A percentile compares a stretch with the other conserved stretches of the same genome.
These are phyloP conservation scores for Fusarium keratoplasticum DNA, from an alignment of 2,329 filamentous ascomycete genomes.

Conservation along the genomic window DNA sequence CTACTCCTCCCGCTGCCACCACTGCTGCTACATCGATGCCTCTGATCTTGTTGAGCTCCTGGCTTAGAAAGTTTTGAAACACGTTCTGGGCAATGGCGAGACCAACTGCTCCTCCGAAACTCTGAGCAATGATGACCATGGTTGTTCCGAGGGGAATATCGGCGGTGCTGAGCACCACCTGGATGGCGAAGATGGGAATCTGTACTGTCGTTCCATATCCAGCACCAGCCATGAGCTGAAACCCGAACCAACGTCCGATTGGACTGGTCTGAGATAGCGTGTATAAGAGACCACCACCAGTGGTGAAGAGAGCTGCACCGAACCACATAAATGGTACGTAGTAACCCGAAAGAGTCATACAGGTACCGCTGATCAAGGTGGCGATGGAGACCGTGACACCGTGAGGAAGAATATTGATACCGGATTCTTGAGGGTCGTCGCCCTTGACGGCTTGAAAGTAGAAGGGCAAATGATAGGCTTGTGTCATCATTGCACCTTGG, in stretches of 20 bases:
- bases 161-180: conserved; percentile 53
- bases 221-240: conserved; percentile 56
- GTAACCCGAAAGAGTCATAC: conserved; percentile 26
- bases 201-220: conserved; percentile 58
- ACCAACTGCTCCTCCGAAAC: conserved; percentile 53
- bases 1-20: conserved; percentile 24
- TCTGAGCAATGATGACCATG: conserved; percentile 57
- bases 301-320: conserved; percentile 27
- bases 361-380: conserved; percentile 21
- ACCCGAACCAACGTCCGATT: conserved; percentile 56
- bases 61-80: conserved; percentile 27
- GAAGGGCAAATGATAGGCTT: conserved; percentile 32
- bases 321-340: conserved; percentile 40
- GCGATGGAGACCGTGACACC: conserved; percentile 27
- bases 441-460: conserved; percentile 44
- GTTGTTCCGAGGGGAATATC: conserved; percentile 59
- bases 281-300: conserved; percentile 24
- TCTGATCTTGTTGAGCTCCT: conserved; percentile 9
- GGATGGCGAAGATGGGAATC: conserved; percentile 55
- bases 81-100: conserved; percentile 37
- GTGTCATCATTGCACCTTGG: conserved; percentile 37
- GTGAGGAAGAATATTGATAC: conserved; percentile 32
- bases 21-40: conserved; percentile 17
- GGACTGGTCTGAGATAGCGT: conserved; percentile 47
- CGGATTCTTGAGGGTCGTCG: conserved; percentile 21